Evolutionary conservation across 164 flowering plant genomes (phyloP), one percentile per base, ranked within the genome.

Genomic region (Magnolia sinica): DNA sequence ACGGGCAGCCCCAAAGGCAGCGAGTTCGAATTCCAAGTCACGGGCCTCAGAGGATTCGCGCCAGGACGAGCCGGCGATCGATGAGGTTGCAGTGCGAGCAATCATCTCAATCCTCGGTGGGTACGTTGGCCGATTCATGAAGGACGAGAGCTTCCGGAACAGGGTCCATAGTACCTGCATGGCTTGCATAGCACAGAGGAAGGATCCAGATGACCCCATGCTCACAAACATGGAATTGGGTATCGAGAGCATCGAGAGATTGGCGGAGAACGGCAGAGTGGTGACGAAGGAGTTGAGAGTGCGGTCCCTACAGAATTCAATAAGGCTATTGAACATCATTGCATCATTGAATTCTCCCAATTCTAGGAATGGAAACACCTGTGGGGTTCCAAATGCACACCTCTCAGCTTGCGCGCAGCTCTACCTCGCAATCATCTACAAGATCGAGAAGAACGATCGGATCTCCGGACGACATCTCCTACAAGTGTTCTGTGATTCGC

Each of bases 321-420:
- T 88, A 76, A 68, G 79, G 74, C 81, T 87, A 11, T 52, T 89
- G 68, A 86, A 68, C 76, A 74, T 78, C 64, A 89, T 86, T 10
- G 86, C 87, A 0, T 82, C 91, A 6, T 74, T 88, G 82, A 87
- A 84, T 73, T 81, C 88, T 8, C 74, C 79, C 14, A 73, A 64
- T 1, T 72, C 82, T 3, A 85, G 64, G 68, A 82, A 78, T 27
- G 76, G 79, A 9, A 75, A 70, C 29, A 84, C 87, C 4, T 81
- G 79, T 73, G 88, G 89, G 7, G 82, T 77, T 5, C 83, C 89
- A 50, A 86, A 87, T 74, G 80, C 89, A 1, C 77, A 86, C 80
- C 83, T 89, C 31, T 88, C 92, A 3, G 91, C 92, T 3, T 89
- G 87, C 74, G 92, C 92, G 20, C 91, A 89, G 68, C 84, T 91